phyloP scores from a whole-genome alignment of 352 stramenopile species.

The Phytophthora lateralis region DNA sequence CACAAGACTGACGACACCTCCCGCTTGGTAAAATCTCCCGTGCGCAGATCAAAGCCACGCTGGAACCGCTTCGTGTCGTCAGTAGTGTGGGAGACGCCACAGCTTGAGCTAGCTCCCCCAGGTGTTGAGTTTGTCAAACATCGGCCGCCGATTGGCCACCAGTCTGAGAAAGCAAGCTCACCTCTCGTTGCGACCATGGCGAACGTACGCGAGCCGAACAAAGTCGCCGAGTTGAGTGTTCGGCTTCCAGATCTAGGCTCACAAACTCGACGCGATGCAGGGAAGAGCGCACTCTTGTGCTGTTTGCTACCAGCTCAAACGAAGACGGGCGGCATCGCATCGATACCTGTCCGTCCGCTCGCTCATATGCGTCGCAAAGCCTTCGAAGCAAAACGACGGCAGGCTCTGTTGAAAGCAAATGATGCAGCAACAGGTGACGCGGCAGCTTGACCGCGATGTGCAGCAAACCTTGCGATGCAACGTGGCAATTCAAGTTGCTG shows the following conservation, averaged over 20 bases:
- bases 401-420: constrained; percentile 1
- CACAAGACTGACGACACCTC: constrained; percentile 2
- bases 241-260: constrained; percentile 6
- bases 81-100: constrained; percentile 20
- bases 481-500: constrained; percentile 26
- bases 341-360: not conserved
- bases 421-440: not conserved
- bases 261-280: not conserved
- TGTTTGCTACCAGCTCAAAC: constrained; percentile 35
- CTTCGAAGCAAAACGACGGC: constrained; percentile 4
- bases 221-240: not conserved
- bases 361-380: not conserved
- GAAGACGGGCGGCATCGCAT: constrained; percentile 1
- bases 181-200: not conserved
- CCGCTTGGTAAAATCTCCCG: constrained; percentile 3
- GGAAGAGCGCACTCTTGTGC: constrained; percentile 27
- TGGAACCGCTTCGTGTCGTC: constrained; percentile 16
- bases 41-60: constrained; percentile 8
- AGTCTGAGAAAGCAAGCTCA: constrained; percentile 11
- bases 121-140: constrained; percentile 27
- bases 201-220: not conserved
- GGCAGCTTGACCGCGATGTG: constrained; percentile 15
- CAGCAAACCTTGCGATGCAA: constrained; percentile 14
- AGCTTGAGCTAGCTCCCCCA: constrained; percentile 8
- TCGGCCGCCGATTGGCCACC: not conserved